A percentile compares a stretch with the other conserved stretches of the same genome.
phyloP scores from a whole-genome alignment of 306 rosid genomes.

The Mucuna pruriens region DNA sequence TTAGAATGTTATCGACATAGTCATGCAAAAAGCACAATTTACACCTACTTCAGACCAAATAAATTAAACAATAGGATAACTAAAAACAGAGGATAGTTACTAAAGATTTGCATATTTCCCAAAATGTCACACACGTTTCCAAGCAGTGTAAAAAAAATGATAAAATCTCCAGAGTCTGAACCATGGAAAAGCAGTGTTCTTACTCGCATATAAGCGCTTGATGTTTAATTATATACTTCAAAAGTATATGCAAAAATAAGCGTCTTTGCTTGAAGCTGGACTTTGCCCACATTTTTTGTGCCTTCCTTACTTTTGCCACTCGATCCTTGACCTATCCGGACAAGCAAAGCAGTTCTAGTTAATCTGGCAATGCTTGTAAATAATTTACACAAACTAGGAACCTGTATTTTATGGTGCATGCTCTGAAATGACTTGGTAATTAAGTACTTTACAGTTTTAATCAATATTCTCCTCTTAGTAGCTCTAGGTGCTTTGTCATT shows the following conservation, averaged over 20 bases:
- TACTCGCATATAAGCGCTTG: slow-evolving; percentile 96
- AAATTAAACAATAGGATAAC: not conserved
- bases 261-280: slow-evolving; percentile 96
- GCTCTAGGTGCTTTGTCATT: not conserved
- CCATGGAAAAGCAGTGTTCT: slow-evolving; percentile 38
- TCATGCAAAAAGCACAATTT: slow-evolving; percentile 7
- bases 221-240: slow-evolving; percentile 82
- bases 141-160: not conserved
- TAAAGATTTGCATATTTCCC: not conserved
- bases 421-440: slow-evolving; percentile 17
- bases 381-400: slow-evolving; percentile 12
- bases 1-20: slow-evolving; percentile 27
- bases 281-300: slow-evolving; percentile 85
- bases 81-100: not conserved
- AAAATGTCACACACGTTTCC: slow-evolving; percentile 13
- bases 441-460: slow-evolving; percentile 1
- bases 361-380: not conserved
- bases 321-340: slow-evolving; percentile 75
- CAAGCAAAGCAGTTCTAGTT: slow-evolving; percentile 27
- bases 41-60: slow-evolving; percentile 11
- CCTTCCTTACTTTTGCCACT: slow-evolving; percentile 77
- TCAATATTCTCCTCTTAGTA: not conserved
- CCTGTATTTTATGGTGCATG: not conserved
- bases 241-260: slow-evolving; percentile 77
- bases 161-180: not conserved